A percentile compares a stretch with the other conserved stretches of the same genome.
Conservation (phyloP, 495 filamentous ascomycete genomes). For the Annulohypoxylon maeteangense region DNA sequence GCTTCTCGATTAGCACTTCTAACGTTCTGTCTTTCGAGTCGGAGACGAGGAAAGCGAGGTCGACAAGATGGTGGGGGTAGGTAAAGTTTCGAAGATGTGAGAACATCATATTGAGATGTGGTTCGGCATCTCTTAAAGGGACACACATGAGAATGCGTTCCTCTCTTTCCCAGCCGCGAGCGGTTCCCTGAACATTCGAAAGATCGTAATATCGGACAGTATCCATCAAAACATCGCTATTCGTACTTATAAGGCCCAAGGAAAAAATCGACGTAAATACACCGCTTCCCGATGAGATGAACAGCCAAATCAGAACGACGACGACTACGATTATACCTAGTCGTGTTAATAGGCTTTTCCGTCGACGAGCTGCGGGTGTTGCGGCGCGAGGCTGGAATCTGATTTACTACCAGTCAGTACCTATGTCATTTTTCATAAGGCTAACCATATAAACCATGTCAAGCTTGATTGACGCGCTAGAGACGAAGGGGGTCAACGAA, state of each 20-base stretch:
- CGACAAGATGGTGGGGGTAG: slow-evolving; percentile 95
- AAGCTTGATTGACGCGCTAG: slow-evolving; percentile 6
- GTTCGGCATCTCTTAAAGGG: slow-evolving; percentile 90
- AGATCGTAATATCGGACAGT: slow-evolving; percentile 98
- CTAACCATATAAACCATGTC: not conserved
- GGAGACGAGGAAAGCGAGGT: slow-evolving; percentile 95
- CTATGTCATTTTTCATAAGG: not conserved
- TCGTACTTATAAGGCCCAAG: slow-evolving; percentile 73
- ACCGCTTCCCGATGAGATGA: slow-evolving; percentile 71
- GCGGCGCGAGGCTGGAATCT: slow-evolving; percentile 88
- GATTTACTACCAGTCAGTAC: slow-evolving; percentile 24
- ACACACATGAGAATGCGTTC: slow-evolving; percentile 96
- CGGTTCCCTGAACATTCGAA: slow-evolving; percentile 85
- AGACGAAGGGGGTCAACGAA: slow-evolving; percentile 55
- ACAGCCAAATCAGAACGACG: slow-evolving; percentile 66
- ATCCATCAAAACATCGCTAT: slow-evolving; percentile 81
- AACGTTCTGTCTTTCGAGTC: slow-evolving; percentile 95
- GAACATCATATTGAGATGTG: slow-evolving; percentile 98
- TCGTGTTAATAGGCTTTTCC: slow-evolving; percentile 77
- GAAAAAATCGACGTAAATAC: slow-evolving; percentile 78
- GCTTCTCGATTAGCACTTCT: slow-evolving; percentile 73
- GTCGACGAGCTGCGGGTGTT: slow-evolving; percentile 76
- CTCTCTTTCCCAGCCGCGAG: slow-evolving; percentile 91
- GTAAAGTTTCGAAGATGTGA: slow-evolving; percentile 94
- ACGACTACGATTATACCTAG: slow-evolving; percentile 63